Evolutionary conservation across 805 yeast species (phyloP).

Genomic region (Suhomyces emberorum): DNA sequence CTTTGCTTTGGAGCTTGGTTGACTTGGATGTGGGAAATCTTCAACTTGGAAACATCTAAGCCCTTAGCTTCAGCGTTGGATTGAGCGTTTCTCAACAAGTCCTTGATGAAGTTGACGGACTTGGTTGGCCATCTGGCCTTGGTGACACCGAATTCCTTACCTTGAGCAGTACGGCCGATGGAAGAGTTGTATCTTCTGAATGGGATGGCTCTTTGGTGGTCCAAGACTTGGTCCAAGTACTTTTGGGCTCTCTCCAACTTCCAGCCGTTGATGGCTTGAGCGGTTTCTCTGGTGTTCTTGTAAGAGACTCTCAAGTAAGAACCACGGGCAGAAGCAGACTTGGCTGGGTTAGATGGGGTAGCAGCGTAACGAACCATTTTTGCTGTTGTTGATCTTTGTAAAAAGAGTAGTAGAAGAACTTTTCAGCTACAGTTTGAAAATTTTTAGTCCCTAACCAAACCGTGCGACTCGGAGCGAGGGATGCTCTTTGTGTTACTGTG

Average conservation of each 20-base stretch:
- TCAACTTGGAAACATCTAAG: conserved; percentile 90
- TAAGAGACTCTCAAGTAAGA: conserved; percentile 98
- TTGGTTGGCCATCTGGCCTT: conserved; percentile 99
- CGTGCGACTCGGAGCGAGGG: conserved; percentile 4
- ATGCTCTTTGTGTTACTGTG: conserved; percentile 1
- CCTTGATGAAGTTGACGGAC: conserved; percentile 93
- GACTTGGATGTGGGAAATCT: conserved; percentile 97
- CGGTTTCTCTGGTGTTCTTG: conserved; percentile 99
- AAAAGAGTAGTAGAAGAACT: conserved; percentile 4
- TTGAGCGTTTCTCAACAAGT: conserved; percentile 94
- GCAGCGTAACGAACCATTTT: conserved; percentile 99
- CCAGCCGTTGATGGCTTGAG: conserved; percentile 98
- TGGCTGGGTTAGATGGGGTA: conserved; percentile 98
- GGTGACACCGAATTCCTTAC: conserved; percentile 99
- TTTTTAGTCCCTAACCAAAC: conserved; percentile 8
- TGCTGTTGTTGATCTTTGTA: conserved; percentile 9
- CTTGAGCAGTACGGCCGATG: conserved; percentile 99
- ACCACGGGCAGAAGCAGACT: conserved; percentile 99
- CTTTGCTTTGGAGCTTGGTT: conserved; percentile 99
- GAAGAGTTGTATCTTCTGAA: conserved; percentile 97
- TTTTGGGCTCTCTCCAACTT: conserved; percentile 91
- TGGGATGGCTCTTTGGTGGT: conserved; percentile 99
- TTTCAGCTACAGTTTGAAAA: conserved; percentile 9
- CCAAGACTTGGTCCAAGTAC: conserved; percentile 93
- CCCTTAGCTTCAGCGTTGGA: conserved; percentile 99